Conservation (phyloP, 2,329 filamentous ascomycete genomes). For the Penicillium hordei region DNA sequence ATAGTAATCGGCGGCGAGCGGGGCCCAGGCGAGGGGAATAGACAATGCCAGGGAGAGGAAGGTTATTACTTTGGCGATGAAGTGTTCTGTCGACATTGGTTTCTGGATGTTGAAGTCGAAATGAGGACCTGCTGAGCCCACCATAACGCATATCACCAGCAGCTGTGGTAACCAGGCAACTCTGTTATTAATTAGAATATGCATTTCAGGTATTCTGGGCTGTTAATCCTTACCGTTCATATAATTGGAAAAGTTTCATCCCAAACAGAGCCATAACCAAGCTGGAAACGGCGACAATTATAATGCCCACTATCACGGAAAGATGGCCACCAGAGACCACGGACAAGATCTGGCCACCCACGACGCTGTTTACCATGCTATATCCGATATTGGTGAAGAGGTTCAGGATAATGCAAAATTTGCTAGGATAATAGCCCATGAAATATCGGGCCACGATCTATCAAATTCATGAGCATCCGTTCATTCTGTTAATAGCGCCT, state of each 20-base stretch:
- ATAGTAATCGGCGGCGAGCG: conserved; percentile 44
- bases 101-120: conserved; percentile 38
- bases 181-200: conserved; percentile 16
- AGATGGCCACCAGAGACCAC: conserved; percentile 40
- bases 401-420: conserved; percentile 42
- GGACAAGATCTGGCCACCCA: conserved; percentile 48
- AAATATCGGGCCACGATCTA: conserved; percentile 45
- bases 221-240: conserved; percentile 39
- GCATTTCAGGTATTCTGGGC: neutral
- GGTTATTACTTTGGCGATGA: conserved; percentile 39
- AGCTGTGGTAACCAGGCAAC: conserved; percentile 45
- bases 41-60: conserved; percentile 42
- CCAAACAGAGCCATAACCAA: conserved; percentile 42
- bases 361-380: conserved; percentile 44
- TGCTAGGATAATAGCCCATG: conserved; percentile 47
- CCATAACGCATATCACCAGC: conserved; percentile 42
- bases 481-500: neutral
- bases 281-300: conserved; percentile 39
- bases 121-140: conserved; percentile 42
- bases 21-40: conserved; percentile 36
- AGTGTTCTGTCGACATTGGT: conserved; percentile 23
- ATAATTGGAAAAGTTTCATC: conserved; percentile 45
- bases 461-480: conserved; percentile 11
- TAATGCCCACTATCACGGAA: conserved; percentile 41
- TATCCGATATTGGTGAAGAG: conserved; percentile 47